Evolutionary conservation across 257 asterid species (phyloP).

Genomic region (Capsicum rhomboideum): DNA sequence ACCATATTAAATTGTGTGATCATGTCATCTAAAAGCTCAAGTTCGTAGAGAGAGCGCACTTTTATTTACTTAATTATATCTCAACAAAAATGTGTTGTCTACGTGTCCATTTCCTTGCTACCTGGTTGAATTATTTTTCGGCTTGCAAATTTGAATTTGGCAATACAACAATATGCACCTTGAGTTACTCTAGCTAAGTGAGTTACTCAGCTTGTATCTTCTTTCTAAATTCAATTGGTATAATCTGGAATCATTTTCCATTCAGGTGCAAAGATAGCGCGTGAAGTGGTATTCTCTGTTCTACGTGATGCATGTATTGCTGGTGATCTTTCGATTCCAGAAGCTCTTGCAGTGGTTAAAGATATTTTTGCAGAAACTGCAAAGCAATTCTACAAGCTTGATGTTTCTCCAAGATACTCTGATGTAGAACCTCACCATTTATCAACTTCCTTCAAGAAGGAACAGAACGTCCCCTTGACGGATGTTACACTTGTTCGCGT

Average conservation of each 20-base stretch:
- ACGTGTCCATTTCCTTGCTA: no score
- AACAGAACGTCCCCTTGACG: conserved; percentile 17
- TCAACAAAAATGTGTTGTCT: no score
- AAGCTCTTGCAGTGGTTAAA: conserved; percentile 66
- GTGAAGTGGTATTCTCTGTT: conserved; percentile 66
- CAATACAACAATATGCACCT: background rate
- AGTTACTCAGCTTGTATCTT: background rate
- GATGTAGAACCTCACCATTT: conserved; percentile 14
- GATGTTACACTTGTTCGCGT: conserved; percentile 54
- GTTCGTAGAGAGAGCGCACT: no score
- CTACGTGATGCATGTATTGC: conserved; percentile 67
- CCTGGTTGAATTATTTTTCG: background rate
- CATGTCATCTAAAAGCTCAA: no score
- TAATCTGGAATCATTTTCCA: background rate
- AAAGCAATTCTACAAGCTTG: conserved; percentile 57
- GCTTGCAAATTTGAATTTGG: background rate
- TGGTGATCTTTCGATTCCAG: conserved; percentile 76
- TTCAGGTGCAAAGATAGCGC: conserved; percentile 84
- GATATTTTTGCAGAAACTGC: conserved; percentile 68
- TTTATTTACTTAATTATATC: no score
- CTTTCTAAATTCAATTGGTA: background rate
- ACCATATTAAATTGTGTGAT: no score
- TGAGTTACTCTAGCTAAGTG: background rate
- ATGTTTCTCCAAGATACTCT: conserved; percentile 23
- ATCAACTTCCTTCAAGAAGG: conserved; percentile 21